Percentiles rank a stretch among this genome's conserved stretches.
Conservation (phyloP, 192 early-diverging fungal species). For the Phlyctochytrium planicorne region DNA sequence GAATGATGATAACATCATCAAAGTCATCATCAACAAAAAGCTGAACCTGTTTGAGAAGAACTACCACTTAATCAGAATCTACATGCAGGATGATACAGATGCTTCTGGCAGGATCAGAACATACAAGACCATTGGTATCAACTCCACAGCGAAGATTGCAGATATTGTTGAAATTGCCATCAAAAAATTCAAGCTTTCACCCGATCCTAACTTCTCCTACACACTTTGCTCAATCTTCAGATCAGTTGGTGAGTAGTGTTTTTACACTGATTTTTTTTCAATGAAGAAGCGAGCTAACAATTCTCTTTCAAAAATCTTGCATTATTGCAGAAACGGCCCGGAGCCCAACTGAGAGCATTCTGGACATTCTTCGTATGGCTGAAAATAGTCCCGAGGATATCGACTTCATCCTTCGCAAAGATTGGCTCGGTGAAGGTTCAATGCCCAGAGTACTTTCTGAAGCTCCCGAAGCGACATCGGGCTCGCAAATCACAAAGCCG, state of each 20-base stretch:
- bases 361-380: conserved; percentile 32
- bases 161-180: conserved; percentile 39
- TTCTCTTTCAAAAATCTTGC: neutral
- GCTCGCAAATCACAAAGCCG: conserved; percentile 23
- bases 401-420: conserved; percentile 39
- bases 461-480: conserved; percentile 1
- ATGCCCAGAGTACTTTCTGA: neutral
- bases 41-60: conserved; percentile 49
- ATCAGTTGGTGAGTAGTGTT: conserved; percentile 21
- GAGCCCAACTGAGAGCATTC: conserved; percentile 26
- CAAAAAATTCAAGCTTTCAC: conserved; percentile 46
- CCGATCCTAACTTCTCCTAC: conserved; percentile 13
- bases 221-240: conserved; percentile 35
- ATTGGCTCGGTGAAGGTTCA: conserved; percentile 34
- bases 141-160: conserved; percentile 28
- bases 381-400: conserved; percentile 36
- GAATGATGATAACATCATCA: conserved; percentile 54
- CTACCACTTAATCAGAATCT: conserved; percentile 44
- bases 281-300: neutral
- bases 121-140: conserved; percentile 51
- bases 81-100: conserved; percentile 30
- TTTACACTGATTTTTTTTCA: conserved; percentile 1
- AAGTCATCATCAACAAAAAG: conserved; percentile 53
- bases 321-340: conserved; percentile 25
- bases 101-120: conserved; percentile 33